Conservation (phyloP, 208 protist genomes). For the Porcisia deanei region DNA sequence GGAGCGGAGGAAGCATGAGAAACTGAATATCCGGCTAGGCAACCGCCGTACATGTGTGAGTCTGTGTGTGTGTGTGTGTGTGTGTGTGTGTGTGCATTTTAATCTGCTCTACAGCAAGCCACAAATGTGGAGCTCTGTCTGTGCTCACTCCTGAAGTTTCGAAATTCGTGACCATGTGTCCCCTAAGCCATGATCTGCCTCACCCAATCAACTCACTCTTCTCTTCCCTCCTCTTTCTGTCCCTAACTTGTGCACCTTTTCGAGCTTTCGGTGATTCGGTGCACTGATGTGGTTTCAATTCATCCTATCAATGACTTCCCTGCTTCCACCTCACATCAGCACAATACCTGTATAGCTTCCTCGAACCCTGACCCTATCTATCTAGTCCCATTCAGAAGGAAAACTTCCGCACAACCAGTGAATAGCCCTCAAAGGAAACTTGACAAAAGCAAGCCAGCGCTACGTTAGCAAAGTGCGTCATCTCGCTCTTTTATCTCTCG, state of each 20-base stretch:
- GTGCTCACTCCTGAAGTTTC: background rate
- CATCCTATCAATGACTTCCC: background rate
- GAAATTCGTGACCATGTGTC: background rate
- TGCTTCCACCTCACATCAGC: background rate
- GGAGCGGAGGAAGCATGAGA: background rate
- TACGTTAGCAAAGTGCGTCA: background rate
- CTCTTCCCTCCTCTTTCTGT: background rate
- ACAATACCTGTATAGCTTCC: background rate
- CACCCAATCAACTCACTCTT: background rate
- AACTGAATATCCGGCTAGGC: too few species aligned
- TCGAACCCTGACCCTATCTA: background rate
- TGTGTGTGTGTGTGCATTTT: too few species aligned
- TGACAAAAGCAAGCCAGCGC: too few species aligned
- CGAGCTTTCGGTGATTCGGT: background rate
- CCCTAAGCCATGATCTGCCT: background rate
- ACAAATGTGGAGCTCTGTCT: too few species aligned
- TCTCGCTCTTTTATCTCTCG: background rate
- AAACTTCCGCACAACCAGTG: background rate
- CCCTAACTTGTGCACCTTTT: background rate
- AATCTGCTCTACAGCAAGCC: background rate
- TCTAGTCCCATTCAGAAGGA: background rate
- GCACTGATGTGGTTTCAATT: background rate
- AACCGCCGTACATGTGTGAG: background rate
- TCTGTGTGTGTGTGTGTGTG: too few species aligned
- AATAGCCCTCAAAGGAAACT: background rate